Base-by-base conservation (phyloP, 129 eudicot genomes). In the Lactuca saligna region DNA sequence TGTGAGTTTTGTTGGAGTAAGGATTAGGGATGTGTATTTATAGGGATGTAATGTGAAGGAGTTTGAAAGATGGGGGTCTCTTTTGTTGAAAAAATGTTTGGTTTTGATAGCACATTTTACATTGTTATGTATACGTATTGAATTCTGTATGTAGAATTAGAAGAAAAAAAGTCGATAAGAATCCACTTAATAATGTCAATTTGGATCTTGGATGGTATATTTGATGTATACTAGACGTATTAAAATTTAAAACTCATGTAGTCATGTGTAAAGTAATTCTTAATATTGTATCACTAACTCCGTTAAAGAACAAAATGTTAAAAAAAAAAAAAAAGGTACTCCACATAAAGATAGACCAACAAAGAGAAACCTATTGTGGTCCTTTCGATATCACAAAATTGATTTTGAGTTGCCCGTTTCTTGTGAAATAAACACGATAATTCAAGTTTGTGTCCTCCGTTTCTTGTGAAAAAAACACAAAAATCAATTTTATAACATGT, bases 21-120 rank as follows among this genome's bases (percentile, higher is more conserved):
- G 55, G 57, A 46, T 56, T 48, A 32, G 37, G 37, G 60, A 41
- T 61, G 10, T 49, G 71, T 75, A 75, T 75, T 33, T 66, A 75
- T 75, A 75, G 68, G 56, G 65, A 75, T 66, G 67, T 11, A 48
- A 46, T 75, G 20, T 57, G 59, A 65, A 1, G 5, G 61, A 58
- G 48, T 74, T 58, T 75, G 51, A 75, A 62, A 60, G 51, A 15
- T 10, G 60, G 53, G 76, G 35, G 65, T 69, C 4, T 56, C 59
- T 20, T 39, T 29, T 58, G 13, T 35, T 46, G 17, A 33, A 57
- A 58, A 68, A 46, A 57, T 20, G 73, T 75, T 46, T 35, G 61
- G 73, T 20, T 46, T 17, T 11, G n/a, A 67, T 7, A 54, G 35
- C 14, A 73, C 65, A 15, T 7, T 64, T 20, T 38, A 54, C 16